Evolutionary conservation across 495 filamentous ascomycete genomes (phyloP), one percentile per base, ranked within the genome.

Genomic region (Trichoderma virens): DNA sequence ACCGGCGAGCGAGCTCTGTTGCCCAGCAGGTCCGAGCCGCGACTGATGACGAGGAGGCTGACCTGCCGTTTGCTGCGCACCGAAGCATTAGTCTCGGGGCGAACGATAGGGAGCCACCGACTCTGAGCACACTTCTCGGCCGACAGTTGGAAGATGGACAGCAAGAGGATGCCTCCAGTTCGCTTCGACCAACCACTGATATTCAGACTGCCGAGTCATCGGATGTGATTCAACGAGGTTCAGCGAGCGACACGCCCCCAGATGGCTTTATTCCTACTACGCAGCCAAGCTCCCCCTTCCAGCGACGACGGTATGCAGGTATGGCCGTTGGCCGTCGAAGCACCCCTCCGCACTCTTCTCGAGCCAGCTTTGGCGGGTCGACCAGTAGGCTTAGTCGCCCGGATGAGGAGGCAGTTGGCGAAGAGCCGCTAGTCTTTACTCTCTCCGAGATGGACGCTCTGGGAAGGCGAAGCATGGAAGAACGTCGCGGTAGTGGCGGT

Each of bases 351-450:
- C 69, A 72, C 35, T 73, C 73, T 9, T 72, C 70, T 30, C 70
- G 72, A 35, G 74, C 70, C 45, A 79, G 80, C 64, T 70, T 84
- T 16, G 71, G 67, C 0, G 74, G 75, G 34, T 83, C 83, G 43
- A 83, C 78, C 41, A 79, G 78, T 32, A 83, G 82, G 65, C 71
- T 75, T 45, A 71, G 72, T 6, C 75, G 76, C 31, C 76, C 77
- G 14, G 76, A 80, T 59, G 78, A 78, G 11, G 82, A 81, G 2
- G 68, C 73, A 18, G 27, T 62, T 54, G 91, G 95, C 63, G 91
- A 93, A 20, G 92, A 96, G 73, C 88, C 88, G 30, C 74, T 96
- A 11, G 75, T 95, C 20, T 96, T 96, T 70, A 88, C 89, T 45
- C 93, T 96, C 89, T 92, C 89, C 64, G 91, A 96, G 69, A 84